Evolutionary conservation across 169 alveolate species (phyloP), one percentile per base, ranked within the genome.

Genomic region (Plasmodium cynomolgi): DNA sequence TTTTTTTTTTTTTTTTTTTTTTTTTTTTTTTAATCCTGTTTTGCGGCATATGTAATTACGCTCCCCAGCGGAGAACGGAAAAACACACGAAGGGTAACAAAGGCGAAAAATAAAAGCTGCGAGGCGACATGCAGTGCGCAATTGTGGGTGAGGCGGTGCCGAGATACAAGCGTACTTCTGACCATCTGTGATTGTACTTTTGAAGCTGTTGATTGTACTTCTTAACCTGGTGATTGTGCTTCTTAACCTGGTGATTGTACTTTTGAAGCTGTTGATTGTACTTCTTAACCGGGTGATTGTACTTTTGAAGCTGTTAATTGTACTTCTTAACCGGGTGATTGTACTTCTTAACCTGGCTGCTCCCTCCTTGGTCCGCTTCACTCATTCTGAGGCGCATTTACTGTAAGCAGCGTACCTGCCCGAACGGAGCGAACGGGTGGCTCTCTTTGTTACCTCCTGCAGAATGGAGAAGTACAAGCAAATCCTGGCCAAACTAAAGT

Each of bases 401-500:
- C n/a, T n/a, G n/a, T n/a, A n/a, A n/a, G n/a, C n/a, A n/a, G n/a
- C n/a, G n/a, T n/a, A n/a, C 3, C n/a, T 44, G n/a, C 56, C 56
- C 56, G 4, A 44, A 13, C n/a, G 13, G 4, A 44, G 56, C 56
- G 11, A 0, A 44, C 56, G 2, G 56, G 56, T 44, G 56, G 5
- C n/a, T 8, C n/a, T n/a, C 17, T 44, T 2, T 44, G 3, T 44
- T 44, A 44, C 62, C 62, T 2, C 62, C 62, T 50, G 0, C 44
- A 75, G 41, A 56, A 90, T 90, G 94, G 94, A 90, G 47, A 90
- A 90, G 58, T 90, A 90, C 54, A 79, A 90, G 37, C 56, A 90
- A 29, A 90, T 90, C 44, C 56, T 90, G 72, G 81, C 82, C 72
- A 79, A 81, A 37, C 37, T 90, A 80, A 79, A 41, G 41, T 80